phyloP scores from a whole-genome alignment of 192 early-diverging fungal species.

The Umbelopsis isabellina region DNA sequence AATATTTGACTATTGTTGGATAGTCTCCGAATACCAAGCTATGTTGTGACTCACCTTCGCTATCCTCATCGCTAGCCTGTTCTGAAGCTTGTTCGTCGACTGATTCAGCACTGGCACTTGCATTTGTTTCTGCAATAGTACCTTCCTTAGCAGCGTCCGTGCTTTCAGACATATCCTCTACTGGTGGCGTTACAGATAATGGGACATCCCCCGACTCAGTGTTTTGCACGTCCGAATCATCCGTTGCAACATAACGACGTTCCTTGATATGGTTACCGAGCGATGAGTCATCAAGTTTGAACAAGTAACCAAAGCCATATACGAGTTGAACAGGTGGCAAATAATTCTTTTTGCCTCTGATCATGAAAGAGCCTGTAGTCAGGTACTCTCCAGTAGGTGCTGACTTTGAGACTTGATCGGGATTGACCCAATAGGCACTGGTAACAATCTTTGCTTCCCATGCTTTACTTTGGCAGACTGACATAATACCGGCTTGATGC shows the following conservation, averaged over 20 bases:
- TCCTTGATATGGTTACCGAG: conserved; percentile 79
- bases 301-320: conserved; percentile 96
- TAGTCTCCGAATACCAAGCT: too few relatives aligned
- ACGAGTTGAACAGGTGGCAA: conserved; percentile 92
- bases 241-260: conserved; percentile 48
- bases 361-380: conserved; percentile 90
- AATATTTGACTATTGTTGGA: background rate
- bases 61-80: too few relatives aligned
- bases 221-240: conserved; percentile 35
- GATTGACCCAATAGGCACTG: conserved; percentile 92
- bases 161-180: background rate
- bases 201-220: conserved; percentile 2
- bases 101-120: background rate
- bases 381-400: conserved; percentile 92
- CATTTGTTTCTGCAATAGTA: too few relatives aligned
- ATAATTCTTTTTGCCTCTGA: conserved; percentile 93
- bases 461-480: conserved; percentile 89
- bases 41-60: too few relatives aligned
- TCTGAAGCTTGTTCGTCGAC: too few relatives aligned
- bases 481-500: conserved; percentile 95
- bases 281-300: conserved; percentile 84
- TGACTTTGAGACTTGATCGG: conserved; percentile 85
- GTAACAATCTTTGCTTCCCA: conserved; percentile 98
- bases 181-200: background rate
- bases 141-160: background rate